These are phyloP conservation scores for Debaryomyces prosopidis DNA, from an alignment of 805 yeast species.

Conservation along the genomic window DNA sequence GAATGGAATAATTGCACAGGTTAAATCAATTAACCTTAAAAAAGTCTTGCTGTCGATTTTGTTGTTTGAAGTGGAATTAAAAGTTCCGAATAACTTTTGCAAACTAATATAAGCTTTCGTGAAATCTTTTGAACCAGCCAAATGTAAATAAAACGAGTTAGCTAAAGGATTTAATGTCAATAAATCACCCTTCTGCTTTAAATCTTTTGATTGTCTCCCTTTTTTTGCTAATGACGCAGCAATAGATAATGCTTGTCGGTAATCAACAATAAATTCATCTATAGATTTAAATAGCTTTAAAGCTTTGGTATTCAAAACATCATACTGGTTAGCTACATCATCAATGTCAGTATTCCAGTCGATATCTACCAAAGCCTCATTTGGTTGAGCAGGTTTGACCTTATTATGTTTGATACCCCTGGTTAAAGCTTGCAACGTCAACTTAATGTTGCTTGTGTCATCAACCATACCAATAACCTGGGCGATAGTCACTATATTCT, in stretches of 20 bases:
- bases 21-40: constrained; percentile 43
- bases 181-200: constrained; percentile 25
- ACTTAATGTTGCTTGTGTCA: constrained; percentile 41
- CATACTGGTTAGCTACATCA: constrained; percentile 17
- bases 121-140: constrained; percentile 49
- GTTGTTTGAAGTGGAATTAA: constrained; percentile 11
- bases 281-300: constrained; percentile 34
- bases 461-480: constrained; percentile 49
- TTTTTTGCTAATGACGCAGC: constrained; percentile 6
- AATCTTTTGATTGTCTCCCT: constrained; percentile 14
- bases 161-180: constrained; percentile 61
- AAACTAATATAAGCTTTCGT: constrained; percentile 44
- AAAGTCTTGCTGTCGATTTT: constrained; percentile 25
- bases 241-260: constrained; percentile 31
- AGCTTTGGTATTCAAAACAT: constrained; percentile 18
- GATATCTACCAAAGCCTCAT: constrained; percentile 28
- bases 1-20: constrained; percentile 53
- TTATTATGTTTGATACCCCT: constrained; percentile 34
- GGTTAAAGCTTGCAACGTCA: constrained; percentile 51
- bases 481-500: constrained; percentile 42
- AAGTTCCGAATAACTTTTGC: constrained; percentile 34
- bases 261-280: constrained; percentile 37
- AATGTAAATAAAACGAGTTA: constrained; percentile 55
- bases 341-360: constrained; percentile 21
- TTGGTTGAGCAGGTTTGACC: constrained; percentile 10